Base-by-base conservation (phyloP, 257 asterid species). In the Ilex asprella region DNA sequence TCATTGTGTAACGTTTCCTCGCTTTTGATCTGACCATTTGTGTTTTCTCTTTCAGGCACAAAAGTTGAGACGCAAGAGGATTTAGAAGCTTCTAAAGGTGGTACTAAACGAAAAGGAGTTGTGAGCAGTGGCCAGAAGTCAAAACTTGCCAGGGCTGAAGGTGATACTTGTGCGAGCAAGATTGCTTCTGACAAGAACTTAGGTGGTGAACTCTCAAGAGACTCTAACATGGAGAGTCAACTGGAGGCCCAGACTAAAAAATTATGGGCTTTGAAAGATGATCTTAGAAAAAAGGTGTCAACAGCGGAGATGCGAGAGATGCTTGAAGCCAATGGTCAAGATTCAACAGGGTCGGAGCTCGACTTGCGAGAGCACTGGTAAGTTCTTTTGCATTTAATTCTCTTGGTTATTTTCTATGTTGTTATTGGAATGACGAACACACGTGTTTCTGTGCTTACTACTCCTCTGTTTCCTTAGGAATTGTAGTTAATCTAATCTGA, bases 221-320 rank as follows among this genome's bases (percentile, higher is more conserved):
- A 57, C 44, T 56, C 82, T 53, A 67, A 62, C 50, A 59, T 74
- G 67, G 89, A 85, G 64, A 79, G 71, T 69, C 87, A 81, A 73
- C 77, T 89, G 70, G 96, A 93, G 79, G 75, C 59, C 32, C 99
- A 93, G 78, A 75, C 72, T 10, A 89, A 63, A 74, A 74, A 78
- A 53, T 63, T 87, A 32, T 93, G 99, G 99, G 84, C 81, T 70
- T 84, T 93, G 60, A 93, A 89, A 71, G 99, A 93, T 73, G 96
- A 93, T 74, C 84, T 93, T 31, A 93, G 81, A 70, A 93, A 83
- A 82, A 75, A 89, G 64, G 95, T 82, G 39, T 72, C 84, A 63
- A 82, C 89, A 41, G 76, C 84, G 63, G 97, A 83, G 86, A 74
- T 93, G 65, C 78, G 88, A 59, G 82, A 84, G 84, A 93, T 93